phyloP scores from a whole-genome alignment of 768 basidiomycete species.

The Baorangia bicolor region DNA sequence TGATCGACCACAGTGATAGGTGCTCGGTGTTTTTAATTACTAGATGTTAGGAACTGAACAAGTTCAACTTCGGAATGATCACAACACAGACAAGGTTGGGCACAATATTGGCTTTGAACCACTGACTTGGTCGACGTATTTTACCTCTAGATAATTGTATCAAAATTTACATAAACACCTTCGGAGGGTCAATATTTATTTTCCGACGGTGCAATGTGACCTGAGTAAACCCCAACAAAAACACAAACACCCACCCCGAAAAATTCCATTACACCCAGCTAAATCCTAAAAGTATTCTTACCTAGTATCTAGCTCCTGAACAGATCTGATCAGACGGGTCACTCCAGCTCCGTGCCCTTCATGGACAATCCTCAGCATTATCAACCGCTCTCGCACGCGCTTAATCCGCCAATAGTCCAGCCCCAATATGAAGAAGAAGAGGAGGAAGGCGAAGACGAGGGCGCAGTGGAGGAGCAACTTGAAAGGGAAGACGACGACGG shows the following conservation, averaged over 20 bases:
- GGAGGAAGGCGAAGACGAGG: constrained; percentile 74
- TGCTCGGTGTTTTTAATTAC: too few species aligned
- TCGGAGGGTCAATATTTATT: constrained; percentile 24
- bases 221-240: constrained; percentile 29
- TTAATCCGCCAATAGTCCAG: constrained; percentile 51
- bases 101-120: too few species aligned
- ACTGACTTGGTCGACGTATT: too few species aligned
- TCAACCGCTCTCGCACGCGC: constrained; percentile 77
- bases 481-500: constrained; percentile 47
- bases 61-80: too few species aligned
- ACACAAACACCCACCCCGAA: constrained; percentile 26
- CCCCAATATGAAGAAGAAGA: constrained; percentile 51
- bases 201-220: constrained; percentile 28
- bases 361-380: constrained; percentile 78
- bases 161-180: constrained; percentile 22
- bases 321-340: constrained; percentile 22
- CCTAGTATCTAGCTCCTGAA: constrained; percentile 19
- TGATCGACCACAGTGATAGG: too few species aligned
- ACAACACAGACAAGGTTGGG: too few species aligned
- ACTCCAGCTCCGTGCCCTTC: not conserved
- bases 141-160: too few species aligned
- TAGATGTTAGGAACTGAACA: too few species aligned
- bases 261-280: constrained; percentile 33
- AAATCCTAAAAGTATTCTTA: constrained; percentile 26
- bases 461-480: constrained; percentile 68